Evolutionary conservation across 805 yeast species (phyloP), one percentile per base, ranked within the genome.

Genomic region (Kodamaea neixiangensis): DNA sequence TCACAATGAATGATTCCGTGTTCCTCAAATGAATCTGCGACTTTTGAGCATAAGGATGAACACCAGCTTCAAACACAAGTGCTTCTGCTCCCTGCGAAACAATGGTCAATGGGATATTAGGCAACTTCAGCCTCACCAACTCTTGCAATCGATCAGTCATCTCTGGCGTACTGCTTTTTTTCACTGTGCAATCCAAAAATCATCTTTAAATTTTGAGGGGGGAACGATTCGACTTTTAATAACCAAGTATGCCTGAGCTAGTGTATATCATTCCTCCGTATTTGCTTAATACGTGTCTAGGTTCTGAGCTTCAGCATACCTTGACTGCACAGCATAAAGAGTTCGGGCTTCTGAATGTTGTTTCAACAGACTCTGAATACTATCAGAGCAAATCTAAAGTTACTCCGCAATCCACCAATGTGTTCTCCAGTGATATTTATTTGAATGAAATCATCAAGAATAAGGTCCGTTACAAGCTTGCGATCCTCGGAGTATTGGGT

Each of bases 51-150:
- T 86, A 90, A 20, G 96, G 96, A 65, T 90, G 96, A 2, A 63
- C 63, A 1, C 65, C 52, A 0, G 93, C 78, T 10, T 73, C 64
- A 65, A 87, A 88, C 1, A 89, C 91, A 9, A 89, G 75, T 0
- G 96, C 96, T 65, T 90, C 97, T 1, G 97, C 97, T 20, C 97
- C 97, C 62, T 90, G 97, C 0, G 96, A 87, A 2, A 90, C 71
- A 22, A 81, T 72, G 1, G 66, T 60, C 3, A 86, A 62, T 0
- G 83, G 81, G 5, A 85, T 71, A 39, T 77, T 72, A 1, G 79
- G 77, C 18, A 86, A 62, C 18, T 48, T 48, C 13, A 10, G 45
- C 18, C 48, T 37, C 39, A 44, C 51, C 13, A 39, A 38, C 25
- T 37, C 38, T 19, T 43, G 48, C 31, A 48, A 39, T 11, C 44